Conservation (phyloP, 129 eudicot species). For the Arctium lappa region DNA sequence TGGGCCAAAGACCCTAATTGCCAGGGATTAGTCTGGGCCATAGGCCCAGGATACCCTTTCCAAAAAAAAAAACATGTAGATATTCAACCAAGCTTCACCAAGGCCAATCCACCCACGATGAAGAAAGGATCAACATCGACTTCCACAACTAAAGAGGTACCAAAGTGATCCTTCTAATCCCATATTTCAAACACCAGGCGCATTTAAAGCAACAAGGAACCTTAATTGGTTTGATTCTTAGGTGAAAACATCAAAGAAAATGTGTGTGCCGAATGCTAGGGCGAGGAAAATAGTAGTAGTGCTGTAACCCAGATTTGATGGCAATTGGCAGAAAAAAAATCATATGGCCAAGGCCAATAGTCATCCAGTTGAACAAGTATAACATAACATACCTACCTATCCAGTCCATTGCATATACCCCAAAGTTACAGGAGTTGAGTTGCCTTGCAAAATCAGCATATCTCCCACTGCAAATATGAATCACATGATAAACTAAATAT, state of each 20-base stretch:
- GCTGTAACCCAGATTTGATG: conserved; percentile 3
- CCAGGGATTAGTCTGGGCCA: no score
- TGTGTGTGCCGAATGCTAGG: background rate
- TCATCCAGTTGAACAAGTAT: conserved; percentile 3
- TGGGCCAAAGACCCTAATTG: no score
- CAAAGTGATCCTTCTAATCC: background rate
- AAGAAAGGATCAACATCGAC: background rate
- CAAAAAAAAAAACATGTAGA: no score
- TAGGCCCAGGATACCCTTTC: no score
- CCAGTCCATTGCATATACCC: conserved; percentile 99
- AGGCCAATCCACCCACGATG: background rate
- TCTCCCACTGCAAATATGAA: conserved; percentile 66
- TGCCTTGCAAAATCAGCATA: conserved; percentile 88
- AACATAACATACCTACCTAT: conserved; percentile 53
- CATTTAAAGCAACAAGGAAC: background rate
- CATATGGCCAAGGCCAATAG: conserved; percentile 8
- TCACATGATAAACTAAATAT: conserved; percentile 3
- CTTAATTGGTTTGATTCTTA: no score
- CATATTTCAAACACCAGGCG: background rate
- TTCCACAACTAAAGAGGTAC: background rate
- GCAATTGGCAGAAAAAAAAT: background rate
- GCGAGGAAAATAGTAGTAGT: background rate
- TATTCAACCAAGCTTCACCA: no score
- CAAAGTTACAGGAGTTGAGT: conserved; percentile 69
- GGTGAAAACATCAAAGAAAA: no score